Conservation (phyloP, 805 yeast genomes). For the Citeromyces nyonsensis region DNA sequence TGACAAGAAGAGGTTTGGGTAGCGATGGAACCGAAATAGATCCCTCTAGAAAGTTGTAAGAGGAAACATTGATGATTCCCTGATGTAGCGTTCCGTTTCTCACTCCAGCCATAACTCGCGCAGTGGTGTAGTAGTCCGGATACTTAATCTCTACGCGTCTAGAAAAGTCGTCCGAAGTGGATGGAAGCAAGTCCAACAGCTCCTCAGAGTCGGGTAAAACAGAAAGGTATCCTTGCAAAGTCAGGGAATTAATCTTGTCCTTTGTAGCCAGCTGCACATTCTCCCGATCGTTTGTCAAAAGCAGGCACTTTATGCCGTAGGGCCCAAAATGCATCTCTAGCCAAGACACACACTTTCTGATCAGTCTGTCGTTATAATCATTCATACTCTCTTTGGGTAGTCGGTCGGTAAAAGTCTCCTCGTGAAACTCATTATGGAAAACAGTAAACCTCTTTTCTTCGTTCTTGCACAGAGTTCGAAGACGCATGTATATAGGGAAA, state of each 20-base stretch:
- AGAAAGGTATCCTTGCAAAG: constrained; percentile 57
- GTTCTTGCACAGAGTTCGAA: constrained; percentile 59
- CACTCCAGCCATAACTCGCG: constrained; percentile 83
- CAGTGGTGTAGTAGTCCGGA: constrained; percentile 63
- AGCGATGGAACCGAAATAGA: constrained; percentile 56
- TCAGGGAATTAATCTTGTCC: constrained; percentile 37
- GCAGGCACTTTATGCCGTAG: constrained; percentile 26
- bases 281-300: constrained; percentile 66
- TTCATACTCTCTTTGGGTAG: constrained; percentile 56
- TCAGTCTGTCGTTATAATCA: constrained; percentile 86
- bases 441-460: constrained; percentile 78
- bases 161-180: constrained; percentile 18
- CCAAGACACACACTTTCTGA: constrained; percentile 62
- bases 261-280: constrained; percentile 41
- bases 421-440: constrained; percentile 84
- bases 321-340: constrained; percentile 46
- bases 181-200: constrained; percentile 66
- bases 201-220: constrained; percentile 58
- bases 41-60: constrained; percentile 84
- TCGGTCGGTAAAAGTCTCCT: constrained; percentile 53
- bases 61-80: constrained; percentile 67
- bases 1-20: constrained; percentile 65
- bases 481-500: constrained; percentile 74
- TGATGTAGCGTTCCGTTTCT: constrained; percentile 78
- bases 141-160: constrained; percentile 35